phyloP scores from a whole-genome alignment of 495 filamentous ascomycete genomes.

The Thermothielavioides terrestris region DNA sequence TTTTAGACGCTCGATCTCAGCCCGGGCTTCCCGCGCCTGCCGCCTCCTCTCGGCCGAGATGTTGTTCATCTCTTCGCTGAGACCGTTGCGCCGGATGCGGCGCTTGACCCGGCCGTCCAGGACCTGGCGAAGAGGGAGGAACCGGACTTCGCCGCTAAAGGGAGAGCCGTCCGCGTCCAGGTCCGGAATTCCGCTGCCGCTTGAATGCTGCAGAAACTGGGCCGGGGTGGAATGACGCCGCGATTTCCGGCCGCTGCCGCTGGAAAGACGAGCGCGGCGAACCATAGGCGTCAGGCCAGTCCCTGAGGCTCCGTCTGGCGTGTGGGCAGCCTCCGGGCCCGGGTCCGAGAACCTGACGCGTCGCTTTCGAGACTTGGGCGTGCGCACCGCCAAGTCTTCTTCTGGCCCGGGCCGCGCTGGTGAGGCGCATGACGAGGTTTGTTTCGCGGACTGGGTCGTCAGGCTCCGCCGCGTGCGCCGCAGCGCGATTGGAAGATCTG shows the following conservation, averaged over 20 bases:
- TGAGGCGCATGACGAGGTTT: background rate
- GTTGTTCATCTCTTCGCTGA: constrained; percentile 67
- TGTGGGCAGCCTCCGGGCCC: constrained; percentile 34
- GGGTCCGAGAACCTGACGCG: constrained; percentile 67
- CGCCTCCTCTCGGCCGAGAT: constrained; percentile 51
- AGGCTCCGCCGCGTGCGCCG: constrained; percentile 20
- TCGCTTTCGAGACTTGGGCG: constrained; percentile 39
- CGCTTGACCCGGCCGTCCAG: constrained; percentile 64
- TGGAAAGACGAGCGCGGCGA: constrained; percentile 45
- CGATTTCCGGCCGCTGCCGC: constrained; percentile 36
- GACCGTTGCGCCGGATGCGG: constrained; percentile 57
- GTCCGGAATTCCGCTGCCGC: constrained; percentile 26
- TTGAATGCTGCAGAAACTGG: constrained; percentile 11
- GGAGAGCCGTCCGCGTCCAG: constrained; percentile 22
- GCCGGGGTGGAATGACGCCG: constrained; percentile 37
- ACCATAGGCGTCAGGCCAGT: constrained; percentile 65
- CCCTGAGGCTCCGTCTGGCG: constrained; percentile 30
- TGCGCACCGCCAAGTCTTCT: background rate
- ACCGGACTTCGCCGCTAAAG: constrained; percentile 32
- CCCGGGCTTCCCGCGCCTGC: constrained; percentile 27
- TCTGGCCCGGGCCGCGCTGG: background rate
- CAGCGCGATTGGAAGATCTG: constrained; percentile 21
- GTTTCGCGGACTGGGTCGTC: background rate
- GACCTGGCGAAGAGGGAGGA: constrained; percentile 59
- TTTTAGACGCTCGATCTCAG: constrained; percentile 42